Evolutionary conservation across 345 rosid species (phyloP), one percentile per base, ranked within the genome.

Genomic region (Citrus medica): DNA sequence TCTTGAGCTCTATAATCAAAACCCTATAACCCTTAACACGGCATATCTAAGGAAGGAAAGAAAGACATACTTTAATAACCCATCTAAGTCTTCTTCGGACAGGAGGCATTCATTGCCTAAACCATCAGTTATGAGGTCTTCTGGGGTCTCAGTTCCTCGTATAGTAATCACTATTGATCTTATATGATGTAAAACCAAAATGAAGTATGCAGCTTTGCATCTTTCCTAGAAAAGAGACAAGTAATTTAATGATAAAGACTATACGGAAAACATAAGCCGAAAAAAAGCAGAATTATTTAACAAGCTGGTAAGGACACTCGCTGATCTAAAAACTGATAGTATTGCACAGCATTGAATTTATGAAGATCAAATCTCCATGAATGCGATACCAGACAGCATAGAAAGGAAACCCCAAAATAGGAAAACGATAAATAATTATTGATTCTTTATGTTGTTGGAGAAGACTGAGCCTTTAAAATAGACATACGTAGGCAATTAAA

Each of bases 41-140:
- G 17, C 51, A 13, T 46, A 46, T 46, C 14, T 42, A 42, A 42
- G 48, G 10, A 12, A 79, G 48, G 74, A 76, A 60, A 82, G 82
- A 73, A 82, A 84, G 77, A 80, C 91, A 73, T 81, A 81, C 98
- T 88, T 91, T 79, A 87, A 83, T 77, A 95, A 75, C 13, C 99
- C 98, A 76, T 87, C 93, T 84, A 95, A 86, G 83, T 95, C 98
- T 81, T 87, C 89, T 33, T 42, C 59, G 53, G 90, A 84, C 67
- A 95, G 91, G 38, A 86, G 79, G 78, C 92, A 85, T 7, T 90
- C 98, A 81, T 80, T 87, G 63, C 98, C 95, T 82, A 93, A 89
- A 69, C 97, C 97, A 80, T 95, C 99, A 30, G 92, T 95, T 79
- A 95, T 92, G 83, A 95, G 98, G 81, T 95, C 99, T 84, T 95